Conservation (phyloP, 1,284 basidiomycete genomes). For the Anthracocystis setariae region DNA sequence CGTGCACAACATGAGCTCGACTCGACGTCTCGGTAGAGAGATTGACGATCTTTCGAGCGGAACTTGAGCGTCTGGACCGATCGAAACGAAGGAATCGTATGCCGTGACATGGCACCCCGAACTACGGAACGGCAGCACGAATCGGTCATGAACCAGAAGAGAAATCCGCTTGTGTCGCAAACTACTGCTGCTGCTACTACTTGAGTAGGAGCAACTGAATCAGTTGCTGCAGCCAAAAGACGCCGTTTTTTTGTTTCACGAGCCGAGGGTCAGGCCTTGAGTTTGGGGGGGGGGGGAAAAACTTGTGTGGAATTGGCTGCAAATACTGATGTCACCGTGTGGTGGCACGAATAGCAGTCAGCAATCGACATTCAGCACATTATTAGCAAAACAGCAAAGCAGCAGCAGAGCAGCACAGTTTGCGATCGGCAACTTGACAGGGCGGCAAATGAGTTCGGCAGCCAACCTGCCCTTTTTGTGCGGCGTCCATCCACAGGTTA, state of each 20-base stretch:
- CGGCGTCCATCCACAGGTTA: too few relatives aligned
- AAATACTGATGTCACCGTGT: too few relatives aligned
- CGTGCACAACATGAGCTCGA: not conserved
- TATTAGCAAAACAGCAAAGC: too few relatives aligned
- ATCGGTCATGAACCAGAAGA: not conserved
- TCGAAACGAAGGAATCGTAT: conserved; percentile 5
- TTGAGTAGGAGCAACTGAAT: not conserved
- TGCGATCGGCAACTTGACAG: too few relatives aligned
- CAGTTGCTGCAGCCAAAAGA: not conserved
- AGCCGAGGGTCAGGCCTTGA: too few relatives aligned
- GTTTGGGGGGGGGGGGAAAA: too few relatives aligned
- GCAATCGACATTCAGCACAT: too few relatives aligned
- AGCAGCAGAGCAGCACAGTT: too few relatives aligned
- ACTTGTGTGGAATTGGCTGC: too few relatives aligned
- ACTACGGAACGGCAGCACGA: not conserved
- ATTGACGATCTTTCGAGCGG: too few relatives aligned
- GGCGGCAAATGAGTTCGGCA: not conserved
- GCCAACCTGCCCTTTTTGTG: not conserved
- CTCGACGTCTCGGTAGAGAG: not conserved
- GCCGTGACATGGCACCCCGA: not conserved
- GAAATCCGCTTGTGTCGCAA: not conserved
- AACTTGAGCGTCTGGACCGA: conserved; percentile 13
- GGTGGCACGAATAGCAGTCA: too few relatives aligned
- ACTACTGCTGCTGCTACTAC: not conserved
- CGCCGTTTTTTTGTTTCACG: not conserved